Conservation (phyloP, 331 rosid genomes). For the Ulmus americana region DNA sequence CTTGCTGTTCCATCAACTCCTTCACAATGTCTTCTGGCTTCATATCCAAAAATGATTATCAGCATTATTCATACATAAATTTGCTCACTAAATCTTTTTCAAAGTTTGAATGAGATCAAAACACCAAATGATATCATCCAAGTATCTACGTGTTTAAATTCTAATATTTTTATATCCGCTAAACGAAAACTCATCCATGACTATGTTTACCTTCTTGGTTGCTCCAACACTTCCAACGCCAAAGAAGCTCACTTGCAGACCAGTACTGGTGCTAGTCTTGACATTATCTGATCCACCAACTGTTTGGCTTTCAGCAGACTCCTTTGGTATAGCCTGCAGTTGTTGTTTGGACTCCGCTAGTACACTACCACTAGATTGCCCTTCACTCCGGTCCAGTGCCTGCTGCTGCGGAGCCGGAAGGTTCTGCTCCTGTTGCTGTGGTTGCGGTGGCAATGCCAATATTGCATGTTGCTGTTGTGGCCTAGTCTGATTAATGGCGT, state of each 20-base stretch:
- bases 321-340: not conserved
- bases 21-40: constrained; percentile 57
- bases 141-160: too few species aligned
- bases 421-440: constrained; percentile 8
- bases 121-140: too few species aligned
- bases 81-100: too few species aligned
- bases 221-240: constrained; percentile 28
- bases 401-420: not conserved
- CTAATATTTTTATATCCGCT: not conserved
- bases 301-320: constrained; percentile 15
- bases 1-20: constrained; percentile 37
- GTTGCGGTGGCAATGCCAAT: not conserved
- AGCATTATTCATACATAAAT: constrained; percentile 3
- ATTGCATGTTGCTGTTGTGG: not conserved
- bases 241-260: constrained; percentile 14
- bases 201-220: constrained; percentile 32
- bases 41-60: constrained; percentile 31
- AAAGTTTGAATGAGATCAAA: too few species aligned
- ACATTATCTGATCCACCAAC: not conserved
- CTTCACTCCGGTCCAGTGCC: not conserved
- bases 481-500: constrained; percentile 7
- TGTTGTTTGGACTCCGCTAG: constrained; percentile 12
- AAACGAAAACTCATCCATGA: not conserved
- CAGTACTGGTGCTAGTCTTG: constrained; percentile 9
- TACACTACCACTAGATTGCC: not conserved